Evolutionary conservation across 495 filamentous ascomycete genomes (phyloP), one percentile per base, ranked within the genome.

Genomic region (Aspergillus nanangensis): DNA sequence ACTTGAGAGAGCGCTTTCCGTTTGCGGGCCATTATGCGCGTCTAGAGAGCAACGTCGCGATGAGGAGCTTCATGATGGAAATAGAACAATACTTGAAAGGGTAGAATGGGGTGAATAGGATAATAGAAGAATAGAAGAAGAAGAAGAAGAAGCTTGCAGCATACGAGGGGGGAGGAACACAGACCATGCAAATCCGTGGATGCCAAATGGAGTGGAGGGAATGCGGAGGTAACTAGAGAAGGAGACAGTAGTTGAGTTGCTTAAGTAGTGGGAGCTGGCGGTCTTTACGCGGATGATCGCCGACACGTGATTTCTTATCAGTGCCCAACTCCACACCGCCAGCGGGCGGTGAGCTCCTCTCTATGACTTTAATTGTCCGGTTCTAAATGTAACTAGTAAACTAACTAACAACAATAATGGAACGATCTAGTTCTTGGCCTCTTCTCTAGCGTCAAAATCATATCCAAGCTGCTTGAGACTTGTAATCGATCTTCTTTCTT

Each of bases 401-500:
- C n/a, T n/a, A n/a, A n/a, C n/a, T n/a, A n/a, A n/a, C n/a, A n/a
- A n/a, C n/a, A n/a, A n/a, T n/a, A n/a, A n/a, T n/a, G n/a, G n/a
- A n/a, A n/a, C n/a, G n/a, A n/a, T n/a, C n/a, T n/a, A n/a, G n/a
- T n/a, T n/a, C n/a, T n/a, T n/a, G n/a, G n/a, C n/a, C n/a, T n/a
- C n/a, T n/a, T n/a, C n/a, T n/a, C n/a, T n/a, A n/a, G n/a, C 48
- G 20, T 77, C 67, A 59, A 72, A 83, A 38, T 76, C 55, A 59
- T 82, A 84, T 0, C 83, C 84, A 31, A 88, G 64, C 23, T 84
- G 74, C 48, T 77, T 68, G 19, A 84, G 40, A 18, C 47, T 74
- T 50, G 62, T 72, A 33, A 82, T 67, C 0, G 44, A 32, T 35
- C 58, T 51, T 48, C 72, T 66, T 45, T 53, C 61, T 32, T 69